Percentiles rank a stretch among this genome's conserved stretches.
These are phyloP conservation scores for Candida schatavii DNA, from an alignment of 805 yeast species.

Conservation along the genomic window DNA sequence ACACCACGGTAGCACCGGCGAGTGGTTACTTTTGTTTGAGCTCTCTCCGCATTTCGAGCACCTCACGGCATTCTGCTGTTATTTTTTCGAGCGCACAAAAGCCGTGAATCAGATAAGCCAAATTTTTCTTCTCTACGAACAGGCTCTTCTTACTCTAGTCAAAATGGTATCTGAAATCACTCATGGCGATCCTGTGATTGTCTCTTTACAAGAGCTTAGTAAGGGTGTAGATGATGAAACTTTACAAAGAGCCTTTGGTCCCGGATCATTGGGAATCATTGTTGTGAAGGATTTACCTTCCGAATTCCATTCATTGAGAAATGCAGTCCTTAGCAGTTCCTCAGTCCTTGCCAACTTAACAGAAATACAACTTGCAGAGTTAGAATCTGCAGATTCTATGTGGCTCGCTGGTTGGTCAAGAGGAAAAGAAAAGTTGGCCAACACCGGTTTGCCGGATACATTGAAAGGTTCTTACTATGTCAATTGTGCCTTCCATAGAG, in stretches of 20 bases:
- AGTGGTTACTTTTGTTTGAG: too few relatives aligned
- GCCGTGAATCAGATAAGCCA: too few relatives aligned
- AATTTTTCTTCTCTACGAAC: too few relatives aligned
- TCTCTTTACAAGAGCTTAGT: conserved; percentile 26
- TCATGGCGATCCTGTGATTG: conserved; percentile 24
- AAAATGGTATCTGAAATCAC: too few relatives aligned
- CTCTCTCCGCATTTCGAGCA: too few relatives aligned
- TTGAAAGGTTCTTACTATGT: conserved; percentile 58
- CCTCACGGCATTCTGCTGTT: too few relatives aligned
- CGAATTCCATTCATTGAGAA: conserved; percentile 35
- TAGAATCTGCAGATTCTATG: conserved; percentile 48
- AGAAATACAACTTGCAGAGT: conserved; percentile 22
- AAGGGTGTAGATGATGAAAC: conserved; percentile 26
- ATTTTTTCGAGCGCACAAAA: too few relatives aligned
- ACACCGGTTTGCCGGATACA: conserved; percentile 42
- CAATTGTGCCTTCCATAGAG: conserved; percentile 54
- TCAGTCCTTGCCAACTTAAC: conserved; percentile 42
- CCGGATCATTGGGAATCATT: conserved; percentile 53
- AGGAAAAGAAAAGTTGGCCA: conserved; percentile 49
- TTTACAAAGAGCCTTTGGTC: conserved; percentile 50
- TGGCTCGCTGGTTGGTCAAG: conserved; percentile 64
- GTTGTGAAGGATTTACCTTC: conserved; percentile 44
- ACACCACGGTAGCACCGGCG: too few relatives aligned
- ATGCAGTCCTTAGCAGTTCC: conserved; percentile 41
- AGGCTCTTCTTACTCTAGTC: too few relatives aligned